A percentile compares a stretch with the other conserved stretches of the same genome.
Conservation (phyloP, 768 basidiomycete genomes). For the Kwoniella newhampshirensis region DNA sequence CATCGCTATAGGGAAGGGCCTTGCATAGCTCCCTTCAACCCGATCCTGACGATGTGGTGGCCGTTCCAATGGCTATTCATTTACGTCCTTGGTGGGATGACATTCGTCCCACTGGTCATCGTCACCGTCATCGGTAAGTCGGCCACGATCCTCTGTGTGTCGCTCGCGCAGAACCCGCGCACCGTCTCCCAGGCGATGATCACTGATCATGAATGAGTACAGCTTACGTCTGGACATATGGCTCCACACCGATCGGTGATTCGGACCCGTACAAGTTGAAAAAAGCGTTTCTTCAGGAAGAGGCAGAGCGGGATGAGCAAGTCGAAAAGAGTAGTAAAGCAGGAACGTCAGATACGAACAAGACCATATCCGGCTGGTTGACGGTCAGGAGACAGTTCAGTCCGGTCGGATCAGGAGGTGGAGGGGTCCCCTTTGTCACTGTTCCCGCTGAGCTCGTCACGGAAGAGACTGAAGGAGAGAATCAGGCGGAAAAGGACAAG, state of each 20-base stretch:
- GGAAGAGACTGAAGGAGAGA: constrained; percentile 13
- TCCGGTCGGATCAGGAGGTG: constrained; percentile 6
- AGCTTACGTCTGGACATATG: constrained; percentile 60
- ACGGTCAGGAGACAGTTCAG: constrained; percentile 41
- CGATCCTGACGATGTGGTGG: constrained; percentile 37
- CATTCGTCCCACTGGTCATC: constrained; percentile 78
- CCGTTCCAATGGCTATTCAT: constrained; percentile 57
- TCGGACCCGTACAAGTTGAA: constrained; percentile 56
- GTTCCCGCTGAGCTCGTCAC: neutral
- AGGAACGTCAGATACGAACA: neutral
- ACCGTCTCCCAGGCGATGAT: neutral
- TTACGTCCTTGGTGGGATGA: constrained; percentile 85
- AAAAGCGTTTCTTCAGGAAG: constrained; percentile 47
- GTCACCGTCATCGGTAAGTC: constrained; percentile 57
- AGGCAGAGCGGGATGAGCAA: constrained; percentile 39
- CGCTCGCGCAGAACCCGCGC: too few relatives aligned
- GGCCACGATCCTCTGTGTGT: neutral
- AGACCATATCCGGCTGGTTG: constrained; percentile 41
- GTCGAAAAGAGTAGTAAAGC: constrained; percentile 24
- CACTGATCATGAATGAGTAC: neutral
- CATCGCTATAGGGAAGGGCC: too few relatives aligned
- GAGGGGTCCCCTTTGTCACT: constrained; percentile 9
- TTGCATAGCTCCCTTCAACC: too few relatives aligned
- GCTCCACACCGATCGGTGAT: constrained; percentile 76
- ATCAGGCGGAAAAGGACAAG: constrained; percentile 12